phyloP scores from a whole-genome alignment of 148 eudicot species.

The Rhododendron vialii region DNA sequence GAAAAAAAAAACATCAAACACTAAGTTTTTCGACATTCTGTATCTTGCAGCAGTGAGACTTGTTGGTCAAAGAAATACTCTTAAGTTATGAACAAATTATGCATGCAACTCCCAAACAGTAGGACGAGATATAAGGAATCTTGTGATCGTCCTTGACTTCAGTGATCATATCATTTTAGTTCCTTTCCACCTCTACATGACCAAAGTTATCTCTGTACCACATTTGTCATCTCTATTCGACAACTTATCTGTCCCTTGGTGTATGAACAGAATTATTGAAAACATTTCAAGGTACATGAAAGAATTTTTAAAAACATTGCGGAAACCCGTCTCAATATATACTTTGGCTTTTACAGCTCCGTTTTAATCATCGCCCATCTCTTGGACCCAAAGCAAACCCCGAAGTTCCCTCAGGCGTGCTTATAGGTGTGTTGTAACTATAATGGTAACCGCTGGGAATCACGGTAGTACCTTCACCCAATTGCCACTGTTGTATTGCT shows the following conservation, averaged over 20 bases:
- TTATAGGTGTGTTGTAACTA: slow-evolving; percentile 9
- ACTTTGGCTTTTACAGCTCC: neutral
- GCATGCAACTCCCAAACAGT: neutral
- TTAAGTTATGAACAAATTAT: neutral
- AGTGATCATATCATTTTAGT: neutral
- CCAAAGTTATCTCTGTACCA: neutral
- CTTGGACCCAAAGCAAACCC: slow-evolving; percentile 16
- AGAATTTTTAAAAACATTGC: neutral
- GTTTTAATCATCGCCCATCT: slow-evolving; percentile 23
- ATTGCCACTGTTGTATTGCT: slow-evolving; percentile 50
- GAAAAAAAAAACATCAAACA: neutral
- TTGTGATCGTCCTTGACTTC: neutral
- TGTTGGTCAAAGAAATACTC: neutral
- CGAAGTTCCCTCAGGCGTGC: slow-evolving; percentile 23
- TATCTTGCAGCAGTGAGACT: neutral
- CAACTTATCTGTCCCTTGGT: neutral
- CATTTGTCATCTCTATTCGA: neutral
- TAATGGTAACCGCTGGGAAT: slow-evolving; percentile 10
- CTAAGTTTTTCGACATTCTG: neutral
- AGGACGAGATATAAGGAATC: neutral
- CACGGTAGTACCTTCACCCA: slow-evolving; percentile 31
- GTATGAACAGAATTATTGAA: neutral
- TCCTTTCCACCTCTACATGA: neutral
- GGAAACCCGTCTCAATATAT: neutral
- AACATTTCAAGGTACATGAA: neutral